Base-by-base conservation (phyloP, 805 yeast species). In the Saccharomycopsis sp. region DNA sequence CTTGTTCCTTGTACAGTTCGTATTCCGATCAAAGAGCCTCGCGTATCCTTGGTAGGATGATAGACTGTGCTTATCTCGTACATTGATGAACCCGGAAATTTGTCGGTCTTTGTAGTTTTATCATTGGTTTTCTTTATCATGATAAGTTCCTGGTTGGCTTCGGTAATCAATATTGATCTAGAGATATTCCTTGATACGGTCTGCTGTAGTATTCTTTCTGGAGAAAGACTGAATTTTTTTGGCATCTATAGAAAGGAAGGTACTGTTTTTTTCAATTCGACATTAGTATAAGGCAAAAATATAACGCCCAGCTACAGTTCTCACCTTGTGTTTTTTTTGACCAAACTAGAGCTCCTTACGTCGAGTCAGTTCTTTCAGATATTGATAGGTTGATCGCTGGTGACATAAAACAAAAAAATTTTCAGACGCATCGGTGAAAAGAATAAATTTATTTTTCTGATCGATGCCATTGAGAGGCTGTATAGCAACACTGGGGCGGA, bases 1-100 rank as follows among this genome's bases (percentile, higher is more conserved):
- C 79, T 68, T 55, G 71, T 70, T 2, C 89, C 88, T 16, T 75
- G 76, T 40, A 73, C 65, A 52, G 79, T 75, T 54, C 67, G 69
- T 8, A 82, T 65, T 71, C 76, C 68, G n/a, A 82, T 59, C 46
- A 78, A 66, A 1, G 86, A 83, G 59, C 75, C 79, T 46, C 68
- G 63, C 2, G 76, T 71, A 58, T 82, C 87, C 59, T 76, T 69
- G 8, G 80, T 74, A 34, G 74, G 72, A 66, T 82, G 55, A 1
- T 29, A 21, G 12, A 50, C 50, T 12, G 63, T 58, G n/a, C 34
- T 37, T 16, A 58, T 46, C 16, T 50, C 60, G 37, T 41, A 58
- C 63, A 57, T 60, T 12, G 48, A 44, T 16, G 48, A 44, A n/a
- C 21, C 21, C 16, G 21, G 21, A 16, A 44, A 16, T 44, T 44